Conservation (phyloP, 169 alveolate species). For the Eimeria praecox region DNA sequence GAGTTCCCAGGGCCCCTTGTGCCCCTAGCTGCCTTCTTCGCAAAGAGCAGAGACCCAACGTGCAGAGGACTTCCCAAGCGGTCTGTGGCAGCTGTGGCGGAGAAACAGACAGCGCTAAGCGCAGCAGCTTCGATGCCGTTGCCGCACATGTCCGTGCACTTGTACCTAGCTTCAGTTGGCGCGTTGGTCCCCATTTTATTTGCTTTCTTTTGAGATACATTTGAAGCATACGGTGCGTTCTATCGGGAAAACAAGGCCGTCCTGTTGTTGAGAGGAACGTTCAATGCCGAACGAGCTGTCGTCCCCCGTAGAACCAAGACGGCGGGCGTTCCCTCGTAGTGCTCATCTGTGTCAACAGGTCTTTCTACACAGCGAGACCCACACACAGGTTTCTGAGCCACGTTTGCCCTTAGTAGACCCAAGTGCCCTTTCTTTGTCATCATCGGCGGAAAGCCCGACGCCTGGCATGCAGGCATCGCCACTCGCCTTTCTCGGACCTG, state of each 20-base stretch:
- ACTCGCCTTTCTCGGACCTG: constrained; percentile 8
- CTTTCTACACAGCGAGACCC: constrained; percentile 32
- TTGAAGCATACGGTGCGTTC: neutral
- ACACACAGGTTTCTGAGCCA: neutral
- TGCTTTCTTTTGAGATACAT: neutral
- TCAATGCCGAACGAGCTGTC: neutral
- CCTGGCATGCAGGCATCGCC: neutral
- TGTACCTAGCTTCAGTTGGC: neutral
- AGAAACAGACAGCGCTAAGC: constrained; percentile 39
- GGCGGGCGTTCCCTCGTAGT: neutral
- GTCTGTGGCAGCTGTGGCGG: neutral
- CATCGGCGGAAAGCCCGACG: neutral
- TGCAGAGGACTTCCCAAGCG: constrained; percentile 24
- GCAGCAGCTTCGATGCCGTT: constrained; percentile 24
- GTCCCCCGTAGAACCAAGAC: neutral
- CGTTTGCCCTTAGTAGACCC: neutral
- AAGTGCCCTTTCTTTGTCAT: neutral
- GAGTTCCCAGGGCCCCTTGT: constrained; percentile 69
- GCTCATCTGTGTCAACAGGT: constrained; percentile 40
- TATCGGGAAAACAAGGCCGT: neutral
- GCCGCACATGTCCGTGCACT: neutral
- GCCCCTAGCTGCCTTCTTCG: constrained; percentile 66
- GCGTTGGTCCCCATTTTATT: neutral
- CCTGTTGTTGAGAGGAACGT: constrained; percentile 13
- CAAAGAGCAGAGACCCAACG: constrained; percentile 63